A percentile compares a stretch with the other conserved stretches of the same genome.
Conservation (phyloP, 768 basidiomycete genomes). For the Lentinula edodes region DNA sequence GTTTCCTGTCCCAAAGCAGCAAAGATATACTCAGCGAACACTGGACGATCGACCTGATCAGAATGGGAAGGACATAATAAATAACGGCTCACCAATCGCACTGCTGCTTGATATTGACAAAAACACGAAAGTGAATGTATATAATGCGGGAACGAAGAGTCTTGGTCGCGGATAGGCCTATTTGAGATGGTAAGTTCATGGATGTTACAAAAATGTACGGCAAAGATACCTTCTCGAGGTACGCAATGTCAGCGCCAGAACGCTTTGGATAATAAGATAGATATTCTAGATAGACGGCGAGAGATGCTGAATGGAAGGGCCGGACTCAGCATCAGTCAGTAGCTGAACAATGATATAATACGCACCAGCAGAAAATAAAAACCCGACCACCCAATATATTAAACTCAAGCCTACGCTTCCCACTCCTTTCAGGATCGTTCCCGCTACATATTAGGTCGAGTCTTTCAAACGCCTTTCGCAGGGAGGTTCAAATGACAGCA, state of each 20-base stretch:
- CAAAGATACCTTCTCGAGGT: slow-evolving; percentile 31
- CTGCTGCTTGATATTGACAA: slow-evolving; percentile 33
- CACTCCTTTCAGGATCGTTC: slow-evolving; percentile 28
- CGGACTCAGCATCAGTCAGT: not conserved
- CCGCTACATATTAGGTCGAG: slow-evolving; percentile 18
- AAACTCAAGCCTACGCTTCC: slow-evolving; percentile 34
- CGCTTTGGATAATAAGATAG: slow-evolving; percentile 43
- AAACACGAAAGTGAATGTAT: slow-evolving; percentile 35
- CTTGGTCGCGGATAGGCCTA: slow-evolving; percentile 38
- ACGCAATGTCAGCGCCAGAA: slow-evolving; percentile 45
- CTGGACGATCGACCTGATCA: slow-evolving; percentile 17
- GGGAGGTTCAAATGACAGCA: not conserved
- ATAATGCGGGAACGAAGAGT: slow-evolving; percentile 36
- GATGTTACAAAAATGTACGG: not conserved
- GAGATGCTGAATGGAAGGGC: slow-evolving; percentile 18
- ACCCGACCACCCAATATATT: slow-evolving; percentile 37
- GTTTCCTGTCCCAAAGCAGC: slow-evolving; percentile 24
- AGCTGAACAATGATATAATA: not conserved
- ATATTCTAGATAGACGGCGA: slow-evolving; percentile 38
- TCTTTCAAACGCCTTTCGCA: not conserved
- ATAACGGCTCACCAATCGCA: slow-evolving; percentile 24
- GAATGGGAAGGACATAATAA: not conserved
- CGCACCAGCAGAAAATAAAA: slow-evolving; percentile 27
- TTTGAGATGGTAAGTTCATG: slow-evolving; percentile 4
- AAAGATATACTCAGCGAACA: slow-evolving; percentile 31